Percentiles rank a stretch among this genome's conserved stretches.
These are phyloP conservation scores for Schizochytrium sp. DNA, from an alignment of 108 stramenopile species.

Conservation along the genomic window DNA sequence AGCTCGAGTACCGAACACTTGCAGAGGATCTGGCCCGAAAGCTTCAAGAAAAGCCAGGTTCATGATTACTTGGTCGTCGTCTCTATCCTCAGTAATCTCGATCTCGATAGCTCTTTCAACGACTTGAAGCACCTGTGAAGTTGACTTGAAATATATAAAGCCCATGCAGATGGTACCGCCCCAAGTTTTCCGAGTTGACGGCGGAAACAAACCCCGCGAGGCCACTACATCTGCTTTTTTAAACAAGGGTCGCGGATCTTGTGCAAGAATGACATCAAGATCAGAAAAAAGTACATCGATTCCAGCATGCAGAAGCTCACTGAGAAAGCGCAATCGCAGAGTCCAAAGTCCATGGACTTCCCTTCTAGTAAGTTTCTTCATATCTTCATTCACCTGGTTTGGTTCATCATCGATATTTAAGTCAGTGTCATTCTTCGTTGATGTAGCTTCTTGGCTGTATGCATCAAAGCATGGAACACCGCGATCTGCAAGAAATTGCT, in stretches of 20 bases:
- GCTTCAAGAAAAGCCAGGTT: not conserved
- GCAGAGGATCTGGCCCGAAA: not conserved
- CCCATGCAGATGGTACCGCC: conserved; percentile 1
- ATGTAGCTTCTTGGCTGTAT: too few relatives aligned
- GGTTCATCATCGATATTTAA: not conserved
- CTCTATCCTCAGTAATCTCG: not conserved
- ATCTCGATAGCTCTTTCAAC: not conserved
- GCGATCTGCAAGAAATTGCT: too few relatives aligned
- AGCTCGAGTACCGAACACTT: not conserved
- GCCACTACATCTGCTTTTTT: not conserved
- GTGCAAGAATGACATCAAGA: not conserved
- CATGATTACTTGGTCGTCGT: not conserved
- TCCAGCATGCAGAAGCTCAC: not conserved
- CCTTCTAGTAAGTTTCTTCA: not conserved
- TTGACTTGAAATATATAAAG: not conserved
- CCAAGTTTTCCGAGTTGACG: not conserved
- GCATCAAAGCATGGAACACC: too few relatives aligned
- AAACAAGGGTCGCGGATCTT: not conserved
- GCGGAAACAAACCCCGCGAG: not conserved
- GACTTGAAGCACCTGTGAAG: not conserved
- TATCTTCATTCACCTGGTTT: not conserved
- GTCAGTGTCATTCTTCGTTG: too few relatives aligned
- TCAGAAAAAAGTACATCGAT: conserved; percentile 18
- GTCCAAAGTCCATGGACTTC: not conserved
- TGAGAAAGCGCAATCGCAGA: not conserved